Evolutionary conservation across 1,139 yeast genomes (phyloP).

Genomic region (Magnusiomyces ingens): DNA sequence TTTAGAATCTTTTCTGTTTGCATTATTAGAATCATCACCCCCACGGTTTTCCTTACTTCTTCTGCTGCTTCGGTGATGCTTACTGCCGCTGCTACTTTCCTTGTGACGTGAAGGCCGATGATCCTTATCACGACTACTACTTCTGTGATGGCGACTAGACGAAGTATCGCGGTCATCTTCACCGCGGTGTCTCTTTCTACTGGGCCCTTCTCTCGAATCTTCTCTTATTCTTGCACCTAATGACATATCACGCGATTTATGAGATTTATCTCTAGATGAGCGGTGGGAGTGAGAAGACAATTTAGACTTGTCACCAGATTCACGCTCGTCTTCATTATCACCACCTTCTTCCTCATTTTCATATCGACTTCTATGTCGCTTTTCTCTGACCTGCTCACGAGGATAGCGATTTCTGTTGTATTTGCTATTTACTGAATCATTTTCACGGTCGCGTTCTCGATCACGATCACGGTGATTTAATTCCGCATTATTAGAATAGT

Average conservation of each 20-base stretch:
- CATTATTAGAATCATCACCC: conserved; percentile 19
- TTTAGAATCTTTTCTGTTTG: not conserved
- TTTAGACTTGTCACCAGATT: conserved; percentile 13
- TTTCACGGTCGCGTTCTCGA: not conserved
- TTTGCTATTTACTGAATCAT: not conserved
- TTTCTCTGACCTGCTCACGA: not conserved
- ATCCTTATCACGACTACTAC: conserved; percentile 19
- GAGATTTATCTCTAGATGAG: conserved; percentile 16
- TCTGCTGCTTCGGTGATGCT: conserved; percentile 20
- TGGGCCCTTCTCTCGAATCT: conserved; percentile 9
- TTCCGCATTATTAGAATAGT: not conserved
- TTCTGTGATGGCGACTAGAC: conserved; percentile 16
- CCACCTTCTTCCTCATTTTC: conserved; percentile 13
- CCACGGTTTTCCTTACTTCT: conserved; percentile 7
- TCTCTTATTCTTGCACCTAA: conserved; percentile 15
- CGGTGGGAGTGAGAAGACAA: not conserved
- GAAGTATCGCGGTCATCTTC: conserved; percentile 13
- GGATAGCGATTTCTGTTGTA: not conserved
- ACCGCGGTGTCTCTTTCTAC: conserved; percentile 15
- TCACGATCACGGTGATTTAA: conserved; percentile 1
- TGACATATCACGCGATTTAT: conserved; percentile 18
- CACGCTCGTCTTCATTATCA: conserved; percentile 15
- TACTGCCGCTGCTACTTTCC: conserved; percentile 18
- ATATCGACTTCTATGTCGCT: not conserved
- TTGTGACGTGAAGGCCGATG: not conserved